A percentile compares a stretch with the other conserved stretches of the same genome.
Evolutionary conservation across 2,329 filamentous ascomycete species (phyloP).

Genomic region (Tolypocladium tropicale): DNA sequence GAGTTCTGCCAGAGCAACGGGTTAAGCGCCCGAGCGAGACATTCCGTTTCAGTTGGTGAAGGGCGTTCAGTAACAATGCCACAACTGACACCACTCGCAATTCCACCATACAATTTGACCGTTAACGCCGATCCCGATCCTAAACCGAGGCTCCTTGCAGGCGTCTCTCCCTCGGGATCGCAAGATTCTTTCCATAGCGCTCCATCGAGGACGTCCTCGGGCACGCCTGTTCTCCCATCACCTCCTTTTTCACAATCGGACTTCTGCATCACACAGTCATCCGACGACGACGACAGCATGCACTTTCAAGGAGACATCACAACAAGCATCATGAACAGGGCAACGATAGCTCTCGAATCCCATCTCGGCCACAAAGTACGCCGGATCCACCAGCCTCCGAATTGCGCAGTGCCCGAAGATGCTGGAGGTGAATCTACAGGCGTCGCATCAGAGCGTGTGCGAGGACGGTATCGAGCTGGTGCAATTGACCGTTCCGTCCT

Average conservation of each 20-base stretch:
- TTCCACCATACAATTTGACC: background rate
- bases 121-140: background rate
- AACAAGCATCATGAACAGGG: background rate
- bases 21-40: background rate
- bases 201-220: constrained; percentile 39
- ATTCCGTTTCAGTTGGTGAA: background rate
- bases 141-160: background rate
- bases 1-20: background rate
- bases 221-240: constrained; percentile 28
- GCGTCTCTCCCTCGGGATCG: constrained; percentile 16
- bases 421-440: background rate
- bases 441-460: background rate
- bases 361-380: background rate
- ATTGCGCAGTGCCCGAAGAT: constrained; percentile 1
- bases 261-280: background rate
- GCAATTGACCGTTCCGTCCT: background rate
- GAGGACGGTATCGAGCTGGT: background rate
- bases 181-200: constrained; percentile 45
- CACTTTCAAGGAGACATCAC: background rate
- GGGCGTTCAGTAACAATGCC: background rate
- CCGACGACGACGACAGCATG: background rate
- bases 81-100: background rate
- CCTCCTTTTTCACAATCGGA: constrained; percentile 9
- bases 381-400: background rate
- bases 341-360: background rate